phyloP scores from a whole-genome alignment of 495 filamentous ascomycete species.

The Tuber microsphaerosporum region DNA sequence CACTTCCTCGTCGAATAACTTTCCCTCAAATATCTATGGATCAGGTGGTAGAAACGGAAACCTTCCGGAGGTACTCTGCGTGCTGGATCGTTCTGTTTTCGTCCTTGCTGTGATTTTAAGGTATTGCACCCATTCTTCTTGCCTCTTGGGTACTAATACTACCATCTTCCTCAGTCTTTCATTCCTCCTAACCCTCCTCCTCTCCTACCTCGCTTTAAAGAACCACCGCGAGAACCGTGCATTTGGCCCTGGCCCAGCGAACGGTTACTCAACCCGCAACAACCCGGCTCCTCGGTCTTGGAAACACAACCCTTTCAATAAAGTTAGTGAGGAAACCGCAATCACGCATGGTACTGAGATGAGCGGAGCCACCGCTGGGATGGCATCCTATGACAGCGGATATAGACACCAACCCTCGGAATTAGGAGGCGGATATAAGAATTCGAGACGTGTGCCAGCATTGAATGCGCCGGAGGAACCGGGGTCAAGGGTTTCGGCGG shows the following conservation, averaged over 20 bases:
- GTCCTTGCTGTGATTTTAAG: slow-evolving; percentile 9
- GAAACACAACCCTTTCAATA: slow-evolving; percentile 13
- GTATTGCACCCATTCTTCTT: background rate
- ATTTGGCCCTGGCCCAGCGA: slow-evolving; percentile 20
- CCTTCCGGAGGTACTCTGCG: slow-evolving; percentile 8
- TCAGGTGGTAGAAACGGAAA: background rate
- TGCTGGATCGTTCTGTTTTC: slow-evolving; percentile 12
- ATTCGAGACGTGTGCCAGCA: background rate
- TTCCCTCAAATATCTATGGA: slow-evolving; percentile 14
- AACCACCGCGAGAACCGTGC: slow-evolving; percentile 19
- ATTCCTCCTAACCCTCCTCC: slow-evolving; percentile 9
- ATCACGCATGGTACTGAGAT: slow-evolving; percentile 12
- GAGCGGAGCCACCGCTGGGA: slow-evolving; percentile 7
- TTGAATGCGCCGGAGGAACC: background rate
- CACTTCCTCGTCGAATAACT: slow-evolving; percentile 12
- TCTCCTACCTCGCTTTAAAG: slow-evolving; percentile 16
- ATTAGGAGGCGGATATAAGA: background rate
- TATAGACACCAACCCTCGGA: background rate
- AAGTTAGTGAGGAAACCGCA: slow-evolving; percentile 16
- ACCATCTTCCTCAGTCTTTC: slow-evolving; percentile 8
- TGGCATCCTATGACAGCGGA: background rate
- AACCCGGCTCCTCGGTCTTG: slow-evolving; percentile 11
- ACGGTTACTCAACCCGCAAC: slow-evolving; percentile 9
- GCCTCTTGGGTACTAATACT: background rate
- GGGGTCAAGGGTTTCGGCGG: background rate